phyloP scores from a whole-genome alignment of 306 rosid genomes.

The Castanospermum australe region DNA sequence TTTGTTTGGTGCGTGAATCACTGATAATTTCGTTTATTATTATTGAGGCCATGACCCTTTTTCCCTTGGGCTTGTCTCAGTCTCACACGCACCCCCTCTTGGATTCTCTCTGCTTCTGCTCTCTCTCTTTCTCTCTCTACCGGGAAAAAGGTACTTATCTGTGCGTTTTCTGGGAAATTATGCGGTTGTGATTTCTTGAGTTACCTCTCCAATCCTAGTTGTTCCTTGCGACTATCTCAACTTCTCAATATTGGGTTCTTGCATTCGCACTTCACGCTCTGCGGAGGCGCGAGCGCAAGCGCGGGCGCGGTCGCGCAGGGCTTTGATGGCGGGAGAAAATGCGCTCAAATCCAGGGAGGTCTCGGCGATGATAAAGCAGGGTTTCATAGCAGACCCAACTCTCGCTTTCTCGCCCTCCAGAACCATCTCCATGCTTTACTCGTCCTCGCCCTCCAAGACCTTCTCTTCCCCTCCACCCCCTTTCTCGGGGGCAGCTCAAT shows the following conservation, averaged over 20 bases:
- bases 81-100: constrained; percentile 2
- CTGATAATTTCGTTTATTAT: not conserved
- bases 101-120: constrained; percentile 1
- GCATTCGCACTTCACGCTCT: not conserved
- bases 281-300: too few species aligned
- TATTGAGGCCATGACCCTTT: not conserved
- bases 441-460: constrained; percentile 32
- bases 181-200: not conserved
- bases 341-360: constrained; percentile 70
- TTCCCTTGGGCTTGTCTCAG: too few species aligned
- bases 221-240: not conserved
- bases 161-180: too few species aligned
- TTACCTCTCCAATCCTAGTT: not conserved
- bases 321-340: constrained; percentile 62
- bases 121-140: not conserved
- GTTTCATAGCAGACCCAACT: constrained; percentile 62
- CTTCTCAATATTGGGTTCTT: not conserved
- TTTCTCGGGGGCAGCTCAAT: too few species aligned
- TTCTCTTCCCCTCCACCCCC: constrained; percentile 45
- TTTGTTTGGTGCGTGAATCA: too few species aligned
- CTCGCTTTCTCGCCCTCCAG: constrained; percentile 70
- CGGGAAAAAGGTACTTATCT: not conserved
- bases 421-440: constrained; percentile 36
- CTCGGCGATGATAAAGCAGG: constrained; percentile 76
- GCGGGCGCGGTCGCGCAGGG: too few species aligned